Conservation (phyloP, 805 yeast species). For the Grigorovia transvaalensis region DNA sequence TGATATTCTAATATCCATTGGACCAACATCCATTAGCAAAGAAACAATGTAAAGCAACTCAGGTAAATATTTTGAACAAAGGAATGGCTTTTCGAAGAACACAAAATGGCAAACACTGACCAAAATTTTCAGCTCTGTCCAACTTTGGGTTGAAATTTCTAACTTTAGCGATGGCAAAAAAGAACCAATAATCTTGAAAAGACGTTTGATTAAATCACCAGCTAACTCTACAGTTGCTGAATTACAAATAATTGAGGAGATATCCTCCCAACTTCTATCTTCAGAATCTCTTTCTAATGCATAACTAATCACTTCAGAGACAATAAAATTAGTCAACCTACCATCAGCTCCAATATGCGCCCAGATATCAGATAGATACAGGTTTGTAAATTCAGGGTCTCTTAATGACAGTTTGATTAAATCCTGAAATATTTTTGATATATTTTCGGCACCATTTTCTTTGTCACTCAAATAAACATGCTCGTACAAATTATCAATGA, state of each 20-base stretch:
- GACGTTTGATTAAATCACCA: slow-evolving; percentile 48
- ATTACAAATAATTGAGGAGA: slow-evolving; percentile 50
- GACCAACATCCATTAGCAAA: slow-evolving; percentile 42
- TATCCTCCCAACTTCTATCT: slow-evolving; percentile 55
- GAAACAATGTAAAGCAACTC: slow-evolving; percentile 63
- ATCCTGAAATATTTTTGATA: slow-evolving; percentile 50
- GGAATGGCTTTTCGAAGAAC: slow-evolving; percentile 57
- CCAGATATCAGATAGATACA: slow-evolving; percentile 58
- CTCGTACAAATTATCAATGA: slow-evolving; percentile 59
- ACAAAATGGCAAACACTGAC: slow-evolving; percentile 52
- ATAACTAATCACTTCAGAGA: slow-evolving; percentile 66
- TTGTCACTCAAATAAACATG: slow-evolving; percentile 46
- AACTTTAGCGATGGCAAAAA: slow-evolving; percentile 35
- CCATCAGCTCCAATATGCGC: slow-evolving; percentile 52
- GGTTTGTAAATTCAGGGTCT: slow-evolving; percentile 39
- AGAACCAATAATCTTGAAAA: slow-evolving; percentile 44
- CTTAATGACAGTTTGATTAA: slow-evolving; percentile 48
- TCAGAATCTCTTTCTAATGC: slow-evolving; percentile 73
- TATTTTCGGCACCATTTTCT: slow-evolving; percentile 48
- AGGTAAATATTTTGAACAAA: slow-evolving; percentile 55
- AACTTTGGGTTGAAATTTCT: slow-evolving; percentile 39
- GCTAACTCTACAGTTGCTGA: slow-evolving; percentile 67
- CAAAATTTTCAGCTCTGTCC: slow-evolving; percentile 64
- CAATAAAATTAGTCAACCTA: slow-evolving; percentile 42
- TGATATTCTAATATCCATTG: slow-evolving; percentile 45